These are phyloP conservation scores for Coemansia sp. DNA, from an alignment of 192 early-diverging fungal genomes.

Conservation along the genomic window DNA sequence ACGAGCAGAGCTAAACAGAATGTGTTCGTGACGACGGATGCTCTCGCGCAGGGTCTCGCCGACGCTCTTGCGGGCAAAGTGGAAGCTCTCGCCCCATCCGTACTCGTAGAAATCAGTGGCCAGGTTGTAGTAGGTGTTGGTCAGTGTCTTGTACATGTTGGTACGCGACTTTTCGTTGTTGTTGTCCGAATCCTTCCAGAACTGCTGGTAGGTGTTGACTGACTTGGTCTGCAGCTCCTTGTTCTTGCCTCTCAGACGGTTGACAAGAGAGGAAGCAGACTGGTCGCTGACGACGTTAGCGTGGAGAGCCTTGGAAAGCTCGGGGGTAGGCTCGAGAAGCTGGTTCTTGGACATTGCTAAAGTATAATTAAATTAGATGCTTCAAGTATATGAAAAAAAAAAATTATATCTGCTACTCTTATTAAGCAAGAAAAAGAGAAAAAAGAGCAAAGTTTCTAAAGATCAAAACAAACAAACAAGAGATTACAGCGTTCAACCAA, in stretches of 20 bases:
- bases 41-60: constrained; percentile 75
- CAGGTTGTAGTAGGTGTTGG: constrained; percentile 82
- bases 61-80: constrained; percentile 82
- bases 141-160: constrained; percentile 64
- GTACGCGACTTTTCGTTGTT: constrained; percentile 65
- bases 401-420: neutral
- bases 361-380: constrained; percentile 2
- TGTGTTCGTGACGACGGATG: constrained; percentile 91
- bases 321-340: constrained; percentile 50
- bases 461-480: neutral
- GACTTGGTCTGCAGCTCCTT: constrained; percentile 64
- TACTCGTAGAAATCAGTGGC: constrained; percentile 85
- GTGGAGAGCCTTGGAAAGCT: constrained; percentile 52
- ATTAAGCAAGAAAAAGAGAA: constrained; percentile 6
- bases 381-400: constrained; percentile 7
- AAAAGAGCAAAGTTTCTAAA: constrained; percentile 1
- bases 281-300: constrained; percentile 40
- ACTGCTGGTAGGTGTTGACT: constrained; percentile 70
- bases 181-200: constrained; percentile 64
- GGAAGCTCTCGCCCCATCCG: constrained; percentile 90
- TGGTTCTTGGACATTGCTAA: constrained; percentile 21
- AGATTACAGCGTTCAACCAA: neutral
- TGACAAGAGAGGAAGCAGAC: constrained; percentile 42
- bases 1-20: constrained; percentile 71
- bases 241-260: constrained; percentile 60